These are phyloP conservation scores for Scheffersomyces coipomensis DNA, from an alignment of 805 yeast genomes.

Conservation along the genomic window DNA sequence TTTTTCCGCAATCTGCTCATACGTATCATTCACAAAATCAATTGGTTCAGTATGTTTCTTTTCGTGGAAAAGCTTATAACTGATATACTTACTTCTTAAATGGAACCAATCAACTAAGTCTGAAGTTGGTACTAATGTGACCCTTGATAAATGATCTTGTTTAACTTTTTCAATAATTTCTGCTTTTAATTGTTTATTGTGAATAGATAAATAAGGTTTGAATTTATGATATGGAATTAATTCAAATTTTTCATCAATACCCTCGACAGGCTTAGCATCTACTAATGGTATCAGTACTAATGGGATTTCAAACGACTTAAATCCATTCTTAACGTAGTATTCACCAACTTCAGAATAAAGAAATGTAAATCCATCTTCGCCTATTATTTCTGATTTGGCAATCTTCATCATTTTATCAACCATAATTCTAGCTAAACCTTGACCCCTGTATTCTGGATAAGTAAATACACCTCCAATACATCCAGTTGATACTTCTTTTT, in stretches of 20 bases:
- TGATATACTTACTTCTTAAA: constrained; percentile 32
- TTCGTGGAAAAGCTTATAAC: constrained; percentile 19
- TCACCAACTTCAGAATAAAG: constrained; percentile 46
- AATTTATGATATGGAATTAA: constrained; percentile 30
- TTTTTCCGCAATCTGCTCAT: constrained; percentile 17
- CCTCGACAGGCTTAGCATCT: constrained; percentile 1
- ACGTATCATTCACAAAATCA: constrained; percentile 16
- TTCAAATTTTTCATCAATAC: constrained; percentile 5
- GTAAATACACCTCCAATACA: constrained; percentile 45
- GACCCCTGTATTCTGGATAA: constrained; percentile 32
- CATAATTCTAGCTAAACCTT: constrained; percentile 40
- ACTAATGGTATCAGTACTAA: constrained; percentile 21
- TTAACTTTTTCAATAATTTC: constrained; percentile 16
- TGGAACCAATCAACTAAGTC: constrained; percentile 42
- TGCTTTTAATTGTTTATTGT: constrained; percentile 16
- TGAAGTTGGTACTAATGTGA: constrained; percentile 25
- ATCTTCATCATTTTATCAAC: constrained; percentile 31
- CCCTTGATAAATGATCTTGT: constrained; percentile 29
- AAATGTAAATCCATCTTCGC: constrained; percentile 32
- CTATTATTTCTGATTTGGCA: constrained; percentile 19
- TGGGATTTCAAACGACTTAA: constrained; percentile 36
- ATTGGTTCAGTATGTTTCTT: constrained; percentile 8
- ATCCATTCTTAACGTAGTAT: constrained; percentile 37
- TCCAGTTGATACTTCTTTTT: constrained; percentile 23
- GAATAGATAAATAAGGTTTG: constrained; percentile 18